Base-by-base conservation (phyloP, 352 stramenopile species). In the Globisporangium alternatum region DNA sequence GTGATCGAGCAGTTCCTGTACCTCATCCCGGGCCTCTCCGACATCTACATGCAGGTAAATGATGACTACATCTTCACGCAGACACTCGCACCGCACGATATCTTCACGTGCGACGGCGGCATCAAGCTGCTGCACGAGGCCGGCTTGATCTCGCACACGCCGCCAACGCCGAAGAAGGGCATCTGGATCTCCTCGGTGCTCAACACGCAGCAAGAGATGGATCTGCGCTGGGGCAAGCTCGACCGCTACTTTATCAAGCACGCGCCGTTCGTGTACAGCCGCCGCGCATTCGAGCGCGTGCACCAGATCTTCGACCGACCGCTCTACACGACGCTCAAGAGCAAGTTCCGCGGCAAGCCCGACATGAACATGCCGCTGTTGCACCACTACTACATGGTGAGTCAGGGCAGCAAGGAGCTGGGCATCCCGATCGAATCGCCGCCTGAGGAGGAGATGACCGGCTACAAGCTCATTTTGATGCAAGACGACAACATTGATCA, bases 1-100 rank as follows among this genome's bases (percentile, higher is more conserved):
- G 86, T 95, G 62, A 91, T 96, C 56, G 88, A 96, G 73, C 88
- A 96, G 71, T 96, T 94, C 65, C 65, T 96, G 63, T 93, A 96
- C 65, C 58, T 87, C 31, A 95, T 96, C 59, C 88, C 88, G 0
- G 88, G 88, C 0, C 76, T 96, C 15, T 95, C 88, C 51, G 88
- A 96, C 64, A 89, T 95, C 49, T 96, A 83, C 74, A 96, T 96
- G 81, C 86, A 96, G 60, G 72, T 96, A 52, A 96, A 96, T 67
- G 88, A 96, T 69, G 88, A 96, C 70, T 96, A 95, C 70, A 74
- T 96, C 52, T 96, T 96, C 65, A 91, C 82, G 30, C 83, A 91
- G 67, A 78, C 81, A 25, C 86, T 96, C 47, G 74, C 74, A 2
- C 88, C 88, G 5, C 84, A 96, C 56, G 84, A 93, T 63, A 90